A percentile compares a stretch with the other conserved stretches of the same genome.
Conservation (phyloP, 2,329 filamentous ascomycete genomes). For the Tolypocladium amazonense region DNA sequence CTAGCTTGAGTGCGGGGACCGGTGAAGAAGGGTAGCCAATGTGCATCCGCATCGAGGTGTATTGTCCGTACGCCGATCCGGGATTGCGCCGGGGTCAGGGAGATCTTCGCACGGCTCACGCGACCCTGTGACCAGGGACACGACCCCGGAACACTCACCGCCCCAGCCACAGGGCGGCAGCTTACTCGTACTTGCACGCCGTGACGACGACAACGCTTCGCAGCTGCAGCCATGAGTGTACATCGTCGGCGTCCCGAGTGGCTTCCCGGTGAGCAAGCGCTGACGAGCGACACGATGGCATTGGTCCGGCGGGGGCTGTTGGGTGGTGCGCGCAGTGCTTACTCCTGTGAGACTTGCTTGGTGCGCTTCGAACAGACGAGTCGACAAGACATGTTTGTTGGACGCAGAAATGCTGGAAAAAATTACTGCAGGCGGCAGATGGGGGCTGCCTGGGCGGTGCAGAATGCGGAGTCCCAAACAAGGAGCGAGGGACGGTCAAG, state of each 20-base stretch:
- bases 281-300: neutral
- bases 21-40: conserved; percentile 11
- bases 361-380: neutral
- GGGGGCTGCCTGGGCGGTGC: neutral
- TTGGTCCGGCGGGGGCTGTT: neutral
- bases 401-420: neutral
- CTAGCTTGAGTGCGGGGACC: conserved; percentile 9
- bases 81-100: neutral
- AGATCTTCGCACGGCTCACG: conserved; percentile 3
- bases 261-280: conserved; percentile 2
- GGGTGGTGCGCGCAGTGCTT: neutral
- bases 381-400: neutral
- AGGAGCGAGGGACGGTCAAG: neutral
- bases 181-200: neutral
- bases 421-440: neutral
- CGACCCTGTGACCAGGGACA: conserved; percentile 5
- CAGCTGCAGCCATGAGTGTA: neutral
- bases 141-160: neutral
- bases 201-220: neutral
- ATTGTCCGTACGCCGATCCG: neutral
- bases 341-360: neutral
- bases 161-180: neutral
- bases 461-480: neutral
- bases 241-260: neutral
- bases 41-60: neutral